Percentiles rank a stretch among this genome's conserved stretches.
phyloP scores from a whole-genome alignment of 192 early-diverging fungal genomes.

The Lobulomyces angularis region DNA sequence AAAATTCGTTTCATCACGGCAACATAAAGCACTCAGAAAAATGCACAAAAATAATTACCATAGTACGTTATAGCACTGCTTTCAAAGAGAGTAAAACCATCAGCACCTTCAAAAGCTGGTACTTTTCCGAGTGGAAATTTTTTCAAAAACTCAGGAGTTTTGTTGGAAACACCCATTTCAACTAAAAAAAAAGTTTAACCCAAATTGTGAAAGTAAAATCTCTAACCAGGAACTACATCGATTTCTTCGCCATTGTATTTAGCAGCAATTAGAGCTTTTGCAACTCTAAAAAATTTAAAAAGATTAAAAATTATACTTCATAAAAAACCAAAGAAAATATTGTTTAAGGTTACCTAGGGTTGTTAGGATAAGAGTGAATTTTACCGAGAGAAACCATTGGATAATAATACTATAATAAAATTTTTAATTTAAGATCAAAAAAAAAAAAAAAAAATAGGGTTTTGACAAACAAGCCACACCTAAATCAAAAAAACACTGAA shows the following conservation, averaged over 20 bases:
- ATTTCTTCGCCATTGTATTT: slow-evolving; percentile 67
- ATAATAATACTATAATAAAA: too few species aligned
- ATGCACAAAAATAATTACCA: slow-evolving; percentile 32
- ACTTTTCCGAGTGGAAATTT: slow-evolving; percentile 91
- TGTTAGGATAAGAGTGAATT: slow-evolving; percentile 17
- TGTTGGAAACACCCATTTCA: neutral
- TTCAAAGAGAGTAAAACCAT: slow-evolving; percentile 66
- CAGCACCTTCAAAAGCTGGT: slow-evolving; percentile 73
- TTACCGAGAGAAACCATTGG: slow-evolving; percentile 23
- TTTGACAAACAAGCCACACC: neutral
- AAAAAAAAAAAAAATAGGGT: too few species aligned
- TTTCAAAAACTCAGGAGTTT: slow-evolving; percentile 65
- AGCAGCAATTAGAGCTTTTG: slow-evolving; percentile 63
- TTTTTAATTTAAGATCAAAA: too few species aligned
- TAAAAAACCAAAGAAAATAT: too few species aligned
- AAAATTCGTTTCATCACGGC: neutral
- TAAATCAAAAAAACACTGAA: neutral
- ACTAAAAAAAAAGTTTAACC: slow-evolving; percentile 1
- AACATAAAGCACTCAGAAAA: neutral
- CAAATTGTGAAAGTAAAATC: slow-evolving; percentile 58
- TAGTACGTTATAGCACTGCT: slow-evolving; percentile 89
- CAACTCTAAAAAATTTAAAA: too few species aligned
- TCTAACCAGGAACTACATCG: slow-evolving; percentile 40
- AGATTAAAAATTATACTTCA: too few species aligned
- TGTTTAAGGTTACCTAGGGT: too few species aligned